phyloP scores from a whole-genome alignment of 129 eudicot species.

The Artemisia tridentata region DNA sequence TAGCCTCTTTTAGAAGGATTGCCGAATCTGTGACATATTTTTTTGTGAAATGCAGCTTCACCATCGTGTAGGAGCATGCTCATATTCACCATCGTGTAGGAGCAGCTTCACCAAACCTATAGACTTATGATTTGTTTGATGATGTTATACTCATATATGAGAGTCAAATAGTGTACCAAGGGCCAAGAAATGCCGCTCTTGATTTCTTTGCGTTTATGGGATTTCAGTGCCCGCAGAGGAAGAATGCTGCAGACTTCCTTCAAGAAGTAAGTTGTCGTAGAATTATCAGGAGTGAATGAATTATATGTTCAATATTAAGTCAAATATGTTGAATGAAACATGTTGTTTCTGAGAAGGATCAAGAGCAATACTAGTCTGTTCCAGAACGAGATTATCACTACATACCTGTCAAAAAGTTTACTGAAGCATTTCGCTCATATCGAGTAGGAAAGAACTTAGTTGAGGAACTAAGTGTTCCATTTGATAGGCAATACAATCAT shows the following conservation, averaged over 20 bases:
- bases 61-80: no score
- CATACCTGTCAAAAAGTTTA: constrained; percentile 62
- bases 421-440: constrained; percentile 57
- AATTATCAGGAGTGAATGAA: no score
- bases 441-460: constrained; percentile 59
- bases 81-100: no score
- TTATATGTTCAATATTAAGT: neutral
- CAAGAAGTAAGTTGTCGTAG: constrained; percentile 45
- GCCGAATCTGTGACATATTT: no score
- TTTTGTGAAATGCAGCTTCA: no score
- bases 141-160: constrained; percentile 83
- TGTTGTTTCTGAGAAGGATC: constrained; percentile 91
- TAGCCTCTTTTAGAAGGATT: no score
- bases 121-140: constrained; percentile 87
- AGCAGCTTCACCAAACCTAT: no score
- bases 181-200: constrained; percentile 67
- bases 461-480: constrained; percentile 65
- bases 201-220: constrained; percentile 87
- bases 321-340: constrained; percentile 1
- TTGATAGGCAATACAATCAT: constrained; percentile 74
- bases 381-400: constrained; percentile 56
- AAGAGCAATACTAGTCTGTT: constrained; percentile 84
- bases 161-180: constrained; percentile 94
- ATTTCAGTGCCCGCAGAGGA: constrained; percentile 81
- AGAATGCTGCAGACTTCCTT: constrained; percentile 94